These are phyloP conservation scores for Trematosphaeria pertusa DNA, from an alignment of 2,329 filamentous ascomycete genomes.

Conservation along the genomic window DNA sequence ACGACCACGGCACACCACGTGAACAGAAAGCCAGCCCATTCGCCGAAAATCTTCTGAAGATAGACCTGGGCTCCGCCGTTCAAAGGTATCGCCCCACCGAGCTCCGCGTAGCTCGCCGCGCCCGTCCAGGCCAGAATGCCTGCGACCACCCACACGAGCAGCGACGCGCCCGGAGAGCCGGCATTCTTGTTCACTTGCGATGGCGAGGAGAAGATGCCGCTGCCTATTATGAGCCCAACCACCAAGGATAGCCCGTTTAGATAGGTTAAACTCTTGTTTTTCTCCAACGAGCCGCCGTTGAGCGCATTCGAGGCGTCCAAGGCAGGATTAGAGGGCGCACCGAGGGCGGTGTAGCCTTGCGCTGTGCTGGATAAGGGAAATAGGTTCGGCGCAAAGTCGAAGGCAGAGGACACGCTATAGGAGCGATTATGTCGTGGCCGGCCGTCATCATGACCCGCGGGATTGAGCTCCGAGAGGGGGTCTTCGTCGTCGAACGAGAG, in stretches of 20 bases:
- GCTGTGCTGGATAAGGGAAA: conserved; percentile 89
- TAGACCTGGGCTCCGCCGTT: conserved; percentile 96
- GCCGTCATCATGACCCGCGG: conserved; percentile 55
- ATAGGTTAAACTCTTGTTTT: conserved; percentile 94
- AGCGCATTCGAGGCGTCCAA: conserved; percentile 64
- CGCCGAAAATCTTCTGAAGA: conserved; percentile 93
- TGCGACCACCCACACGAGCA: conserved; percentile 91
- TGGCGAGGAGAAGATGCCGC: conserved; percentile 93
- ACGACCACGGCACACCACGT: conserved; percentile 96
- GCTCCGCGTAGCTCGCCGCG: conserved; percentile 91
- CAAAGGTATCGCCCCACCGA: conserved; percentile 92
- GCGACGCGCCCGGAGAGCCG: conserved; percentile 85
- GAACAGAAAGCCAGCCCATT: conserved; percentile 90
- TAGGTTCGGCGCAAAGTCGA: conserved; percentile 92
- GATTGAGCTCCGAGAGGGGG: conserved; percentile 67
- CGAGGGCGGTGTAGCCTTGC: conserved; percentile 81
- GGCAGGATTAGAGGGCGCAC: conserved; percentile 69
- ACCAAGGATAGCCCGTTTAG: conserved; percentile 91
- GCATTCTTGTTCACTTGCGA: conserved; percentile 91
- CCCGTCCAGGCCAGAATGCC: conserved; percentile 97
- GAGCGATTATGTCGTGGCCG: conserved; percentile 66
- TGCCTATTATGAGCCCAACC: conserved; percentile 92
- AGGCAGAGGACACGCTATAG: conserved; percentile 90
- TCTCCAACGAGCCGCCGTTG: conserved; percentile 84
- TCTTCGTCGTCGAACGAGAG: conserved; percentile 89